Conservation (phyloP, 805 yeast species). For the Hermanozyma aechmeae region DNA sequence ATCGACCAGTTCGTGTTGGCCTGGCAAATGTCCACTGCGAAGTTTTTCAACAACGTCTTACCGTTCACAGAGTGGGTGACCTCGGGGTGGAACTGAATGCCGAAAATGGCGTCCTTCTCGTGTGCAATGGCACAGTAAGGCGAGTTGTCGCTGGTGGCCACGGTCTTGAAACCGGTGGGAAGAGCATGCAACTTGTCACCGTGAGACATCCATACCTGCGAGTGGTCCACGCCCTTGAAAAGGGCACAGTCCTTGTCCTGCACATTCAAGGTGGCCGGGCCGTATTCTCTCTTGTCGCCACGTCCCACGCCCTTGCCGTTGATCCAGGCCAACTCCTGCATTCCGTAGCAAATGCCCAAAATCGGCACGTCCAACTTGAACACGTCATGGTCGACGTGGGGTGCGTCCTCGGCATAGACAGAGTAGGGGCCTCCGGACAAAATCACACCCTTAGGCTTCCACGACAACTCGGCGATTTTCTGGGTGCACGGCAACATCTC, state of each 20-base stretch:
- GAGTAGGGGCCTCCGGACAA: slow-evolving; percentile 97
- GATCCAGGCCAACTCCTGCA: slow-evolving; percentile 98
- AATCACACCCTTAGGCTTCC: slow-evolving; percentile 96
- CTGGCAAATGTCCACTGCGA: slow-evolving; percentile 84
- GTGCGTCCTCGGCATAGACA: slow-evolving; percentile 90
- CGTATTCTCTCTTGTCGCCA: slow-evolving; percentile 97
- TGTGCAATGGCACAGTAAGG: slow-evolving; percentile 92
- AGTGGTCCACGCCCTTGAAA: slow-evolving; percentile 84
- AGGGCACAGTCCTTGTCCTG: slow-evolving; percentile 58
- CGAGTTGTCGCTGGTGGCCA: slow-evolving; percentile 89
- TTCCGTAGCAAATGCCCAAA: slow-evolving; percentile 96
- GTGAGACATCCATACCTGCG: slow-evolving; percentile 99
- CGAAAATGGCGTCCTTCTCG: slow-evolving; percentile 65
- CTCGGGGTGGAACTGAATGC: slow-evolving; percentile 99
- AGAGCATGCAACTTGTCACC: slow-evolving; percentile 90
- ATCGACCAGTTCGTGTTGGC: slow-evolving; percentile 92
- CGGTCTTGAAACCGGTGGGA: slow-evolving; percentile 81
- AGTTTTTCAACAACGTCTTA: slow-evolving; percentile 77
- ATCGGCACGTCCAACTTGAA: slow-evolving; percentile 90
- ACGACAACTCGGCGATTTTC: slow-evolving; percentile 80
- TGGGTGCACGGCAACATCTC: slow-evolving; percentile 99
- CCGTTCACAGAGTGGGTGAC: slow-evolving; percentile 95
- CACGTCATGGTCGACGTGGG: slow-evolving; percentile 93
- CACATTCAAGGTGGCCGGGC: slow-evolving; percentile 85
- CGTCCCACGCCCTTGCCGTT: slow-evolving; percentile 90